phyloP scores from a whole-genome alignment of 768 basidiomycete species.

The Serendipita sp. region DNA sequence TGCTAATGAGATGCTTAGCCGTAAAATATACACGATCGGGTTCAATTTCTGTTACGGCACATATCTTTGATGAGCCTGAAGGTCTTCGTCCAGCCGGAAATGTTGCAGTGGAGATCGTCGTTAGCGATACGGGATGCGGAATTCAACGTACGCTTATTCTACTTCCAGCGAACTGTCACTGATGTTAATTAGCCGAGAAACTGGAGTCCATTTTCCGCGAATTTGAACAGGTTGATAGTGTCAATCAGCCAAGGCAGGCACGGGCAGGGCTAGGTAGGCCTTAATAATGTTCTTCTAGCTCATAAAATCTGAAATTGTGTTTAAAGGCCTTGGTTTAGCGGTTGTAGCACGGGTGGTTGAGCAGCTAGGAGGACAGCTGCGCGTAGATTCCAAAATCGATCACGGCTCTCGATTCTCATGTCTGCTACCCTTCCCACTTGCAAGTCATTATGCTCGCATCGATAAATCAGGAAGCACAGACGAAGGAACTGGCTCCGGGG shows the following conservation, averaged over 20 bases:
- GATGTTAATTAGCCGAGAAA: constrained; percentile 27
- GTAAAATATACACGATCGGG: constrained; percentile 61
- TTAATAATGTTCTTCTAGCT: background rate
- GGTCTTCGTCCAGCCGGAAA: constrained; percentile 30
- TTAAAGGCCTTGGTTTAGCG: constrained; percentile 51
- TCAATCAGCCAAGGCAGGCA: constrained; percentile 20
- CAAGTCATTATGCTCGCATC: constrained; percentile 12
- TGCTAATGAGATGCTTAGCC: constrained; percentile 12
- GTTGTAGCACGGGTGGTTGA: constrained; percentile 69
- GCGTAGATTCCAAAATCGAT: constrained; percentile 53
- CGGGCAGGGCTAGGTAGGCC: constrained; percentile 33
- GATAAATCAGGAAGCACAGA: background rate
- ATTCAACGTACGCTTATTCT: constrained; percentile 22
- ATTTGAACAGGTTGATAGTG: constrained; percentile 57
- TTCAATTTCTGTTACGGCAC: constrained; percentile 42
- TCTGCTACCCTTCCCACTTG: constrained; percentile 43
- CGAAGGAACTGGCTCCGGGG: background rate
- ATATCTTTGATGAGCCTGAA: constrained; percentile 32
- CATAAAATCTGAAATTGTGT: constrained; percentile 7
- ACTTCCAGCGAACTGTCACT: background rate
- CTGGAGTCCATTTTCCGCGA: constrained; percentile 65
- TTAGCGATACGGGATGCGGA: constrained; percentile 58
- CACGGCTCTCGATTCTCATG: constrained; percentile 60
- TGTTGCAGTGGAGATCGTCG: constrained; percentile 48
- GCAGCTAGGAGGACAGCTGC: constrained; percentile 61